Conservation (phyloP, 768 basidiomycete species). For the Termitomyces heimii region DNA sequence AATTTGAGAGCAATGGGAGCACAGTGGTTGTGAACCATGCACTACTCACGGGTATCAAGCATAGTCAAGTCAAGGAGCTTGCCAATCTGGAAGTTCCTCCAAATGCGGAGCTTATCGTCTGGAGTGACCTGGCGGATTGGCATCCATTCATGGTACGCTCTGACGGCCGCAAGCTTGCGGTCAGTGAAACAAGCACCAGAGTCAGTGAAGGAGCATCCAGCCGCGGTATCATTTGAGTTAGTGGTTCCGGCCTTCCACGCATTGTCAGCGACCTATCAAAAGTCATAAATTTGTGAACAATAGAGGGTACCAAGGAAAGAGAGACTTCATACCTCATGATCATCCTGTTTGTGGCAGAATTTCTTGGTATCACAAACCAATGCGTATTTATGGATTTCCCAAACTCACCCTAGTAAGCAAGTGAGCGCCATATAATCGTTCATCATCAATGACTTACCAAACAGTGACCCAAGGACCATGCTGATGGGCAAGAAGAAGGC, state of each 20-base stretch:
- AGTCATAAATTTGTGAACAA: not conserved
- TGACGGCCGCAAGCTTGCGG: conserved; percentile 50
- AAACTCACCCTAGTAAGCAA: not conserved
- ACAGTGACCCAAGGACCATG: conserved; percentile 50
- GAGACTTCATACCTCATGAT: not conserved
- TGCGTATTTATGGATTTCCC: not conserved
- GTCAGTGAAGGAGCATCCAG: conserved; percentile 45
- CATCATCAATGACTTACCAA: not conserved
- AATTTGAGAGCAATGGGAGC: not conserved
- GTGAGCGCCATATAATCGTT: not conserved
- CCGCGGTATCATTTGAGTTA: conserved; percentile 41
- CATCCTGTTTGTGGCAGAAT: not conserved
- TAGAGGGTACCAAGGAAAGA: not conserved
- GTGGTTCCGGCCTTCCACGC: conserved; percentile 3
- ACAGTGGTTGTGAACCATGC: not conserved
- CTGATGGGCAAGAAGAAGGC: conserved; percentile 42
- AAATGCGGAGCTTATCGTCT: conserved; percentile 52
- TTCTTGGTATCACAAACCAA: not conserved
- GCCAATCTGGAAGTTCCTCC: conserved; percentile 60
- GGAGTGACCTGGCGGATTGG: conserved; percentile 54
- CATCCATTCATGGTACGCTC: conserved; percentile 61
- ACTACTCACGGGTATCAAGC: conserved; percentile 49
- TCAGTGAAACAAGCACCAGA: conserved; percentile 41
- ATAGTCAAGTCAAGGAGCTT: conserved; percentile 54
- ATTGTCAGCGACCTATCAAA: conserved; percentile 1